Evolutionary conservation across 306 rosid species (phyloP), one percentile per base, ranked within the genome.

Genomic region (Medicago ruthenica): DNA sequence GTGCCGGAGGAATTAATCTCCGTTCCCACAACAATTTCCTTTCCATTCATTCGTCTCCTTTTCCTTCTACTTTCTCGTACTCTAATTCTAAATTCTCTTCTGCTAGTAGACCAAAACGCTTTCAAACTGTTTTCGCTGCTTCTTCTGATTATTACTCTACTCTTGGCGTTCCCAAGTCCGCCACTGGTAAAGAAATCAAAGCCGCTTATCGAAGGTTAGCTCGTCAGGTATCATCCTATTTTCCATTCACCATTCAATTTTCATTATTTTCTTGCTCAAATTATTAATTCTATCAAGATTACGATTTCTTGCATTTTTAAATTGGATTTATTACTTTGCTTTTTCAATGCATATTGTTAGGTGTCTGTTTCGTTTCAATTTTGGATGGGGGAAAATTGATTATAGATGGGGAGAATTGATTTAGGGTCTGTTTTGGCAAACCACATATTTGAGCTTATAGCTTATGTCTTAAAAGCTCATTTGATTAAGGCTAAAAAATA

Each of bases 131-230:
- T 51, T 60, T 84, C 53, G 65, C 88, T 50, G 93, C 97, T 75
- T 92, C 98, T 31, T 91, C 89, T 14, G 98, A 92, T 72, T 94
- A 92, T 74, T 94, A 94, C 71, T 10, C 91, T 50, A 89, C 97
- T 90, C 98, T 94, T 48, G 97, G 97, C 12, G 71, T 94, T 71
- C 79, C 89, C 54, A 94, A 94, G 82, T 92, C 96, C 50, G 98
- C 98, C 2, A 51, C 85, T 21, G 48, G 80, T 70, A 94, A 87
- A 85, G 97, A 94, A 83, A 94, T 94, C 76, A 94, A 94, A 80
- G 85, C 97, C 13, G 98, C 98, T 62, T 94, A 94, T 87, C 93
- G 98, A 73, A 89, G 77, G 78, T 86, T 94, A 82, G 97, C 97
- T 84, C 96, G 98, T 51, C 96, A 94, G 98, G 98, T 94, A 92